phyloP scores from a whole-genome alignment of 371 early-diverging fungal genomes.

The Mucor lusitanicus region DNA sequence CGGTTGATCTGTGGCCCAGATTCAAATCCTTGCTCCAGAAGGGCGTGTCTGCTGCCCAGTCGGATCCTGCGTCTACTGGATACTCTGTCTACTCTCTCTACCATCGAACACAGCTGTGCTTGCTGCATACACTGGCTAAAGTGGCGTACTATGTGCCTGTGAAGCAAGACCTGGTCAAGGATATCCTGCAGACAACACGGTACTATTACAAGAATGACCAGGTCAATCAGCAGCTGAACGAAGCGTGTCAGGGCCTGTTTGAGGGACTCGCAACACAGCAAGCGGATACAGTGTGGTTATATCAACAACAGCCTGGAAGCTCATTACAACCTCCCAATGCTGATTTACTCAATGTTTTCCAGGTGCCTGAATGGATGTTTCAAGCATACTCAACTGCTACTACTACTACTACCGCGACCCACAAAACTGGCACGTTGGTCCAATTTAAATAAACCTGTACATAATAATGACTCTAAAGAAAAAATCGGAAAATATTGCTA shows the following conservation, averaged over 20 bases:
- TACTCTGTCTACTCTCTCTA: constrained; percentile 43
- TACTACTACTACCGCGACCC: background rate
- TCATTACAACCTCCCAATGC: background rate
- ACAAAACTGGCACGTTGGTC: background rate
- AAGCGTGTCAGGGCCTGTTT: constrained; percentile 25
- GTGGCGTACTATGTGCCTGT: constrained; percentile 30
- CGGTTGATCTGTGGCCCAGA: constrained; percentile 53
- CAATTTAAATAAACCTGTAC: background rate
- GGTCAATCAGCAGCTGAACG: constrained; percentile 33
- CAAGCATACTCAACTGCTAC: background rate
- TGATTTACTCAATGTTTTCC: constrained; percentile 13
- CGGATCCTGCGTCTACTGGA: constrained; percentile 6
- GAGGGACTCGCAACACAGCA: constrained; percentile 22
- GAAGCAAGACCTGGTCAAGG: constrained; percentile 19
- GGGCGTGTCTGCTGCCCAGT: constrained; percentile 3
- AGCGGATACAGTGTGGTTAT: constrained; percentile 50
- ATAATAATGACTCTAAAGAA: background rate
- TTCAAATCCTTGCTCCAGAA: constrained; percentile 33
- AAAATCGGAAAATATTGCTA: constrained; percentile 5
- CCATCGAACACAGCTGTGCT: constrained; percentile 33
- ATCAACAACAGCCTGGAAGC: constrained; percentile 3
- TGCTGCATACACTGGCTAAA: constrained; percentile 33
- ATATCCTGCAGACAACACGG: constrained; percentile 30
- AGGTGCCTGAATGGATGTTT: constrained; percentile 31
- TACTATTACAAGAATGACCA: constrained; percentile 28